These are phyloP conservation scores for Senna siamea DNA, from an alignment of 306 rosid species.

Conservation along the genomic window DNA sequence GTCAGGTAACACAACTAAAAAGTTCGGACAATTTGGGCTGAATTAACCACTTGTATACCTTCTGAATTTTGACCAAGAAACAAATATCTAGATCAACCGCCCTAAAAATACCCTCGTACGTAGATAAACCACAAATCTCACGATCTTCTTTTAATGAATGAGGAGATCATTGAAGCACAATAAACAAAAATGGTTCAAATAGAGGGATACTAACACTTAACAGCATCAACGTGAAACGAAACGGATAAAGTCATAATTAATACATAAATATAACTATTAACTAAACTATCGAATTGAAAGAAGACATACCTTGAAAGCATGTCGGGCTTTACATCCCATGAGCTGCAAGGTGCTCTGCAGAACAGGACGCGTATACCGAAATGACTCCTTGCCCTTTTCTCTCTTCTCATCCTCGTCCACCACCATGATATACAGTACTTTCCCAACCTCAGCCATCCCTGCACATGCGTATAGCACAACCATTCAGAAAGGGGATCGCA, in stretches of 20 bases:
- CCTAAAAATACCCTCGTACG: not conserved
- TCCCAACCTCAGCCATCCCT: constrained; percentile 45
- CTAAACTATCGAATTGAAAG: not conserved
- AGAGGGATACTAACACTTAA: not conserved
- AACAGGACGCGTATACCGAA: constrained; percentile 76
- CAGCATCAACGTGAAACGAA: not conserved
- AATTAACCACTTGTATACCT: constrained; percentile 22
- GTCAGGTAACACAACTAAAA: not conserved
- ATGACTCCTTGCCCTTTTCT: constrained; percentile 62
- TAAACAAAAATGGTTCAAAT: not conserved
- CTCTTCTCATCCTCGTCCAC: constrained; percentile 59
- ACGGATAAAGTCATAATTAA: not conserved
- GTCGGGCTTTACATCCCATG: constrained; percentile 95
- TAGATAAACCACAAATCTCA: not conserved
- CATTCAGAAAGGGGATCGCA: not conserved
- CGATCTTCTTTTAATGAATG: not conserved
- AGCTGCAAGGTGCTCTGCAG: constrained; percentile 87
- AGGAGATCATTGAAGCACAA: not conserved
- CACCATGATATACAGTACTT: constrained; percentile 72
- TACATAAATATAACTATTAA: not conserved
- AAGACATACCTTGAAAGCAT: constrained; percentile 77
- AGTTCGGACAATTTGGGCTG: constrained; percentile 5
- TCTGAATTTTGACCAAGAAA: not conserved
- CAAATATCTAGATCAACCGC: constrained; percentile 43
- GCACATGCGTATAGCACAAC: constrained; percentile 1